Evolutionary conservation across 345 rosid genomes (phyloP), one percentile per base, ranked within the genome.

Genomic region (Hypericum perforatum): DNA sequence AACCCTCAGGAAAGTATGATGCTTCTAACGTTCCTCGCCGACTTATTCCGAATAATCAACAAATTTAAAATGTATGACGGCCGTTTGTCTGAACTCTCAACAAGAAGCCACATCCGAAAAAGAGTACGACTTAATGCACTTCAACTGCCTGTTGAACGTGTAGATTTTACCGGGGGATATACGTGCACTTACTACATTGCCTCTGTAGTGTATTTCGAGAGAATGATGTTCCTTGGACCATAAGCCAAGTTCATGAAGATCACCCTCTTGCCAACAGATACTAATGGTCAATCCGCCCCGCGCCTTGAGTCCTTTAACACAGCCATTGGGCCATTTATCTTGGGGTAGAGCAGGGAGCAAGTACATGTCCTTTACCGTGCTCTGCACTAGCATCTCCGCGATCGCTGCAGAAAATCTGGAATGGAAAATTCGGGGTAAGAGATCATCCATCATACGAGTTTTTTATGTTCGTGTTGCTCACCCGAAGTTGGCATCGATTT

Each of bases 401-500:
- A 92, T 63, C 8, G 81, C 94, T 47, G 95, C 87, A 37, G 89
- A 50, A 64, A 89, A 78, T 41, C 91, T 88, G 72, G 57, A 43
- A 62, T 16, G 50, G 50, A 12, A 14, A 22, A 46, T 9, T 8
- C 22, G 16, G 22, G 9, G 32, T 22, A 22, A 22, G 32, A 22
- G 32, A 22, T 22, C 32, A 22, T 22, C 32, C 32, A 22, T 22
- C 32, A 22, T 1, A 22, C 2, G 2, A 22, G 4, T 1, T 22
- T 1, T 22, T 1, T 4, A 1, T 22, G 32, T 22, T 22, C 32
- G 2, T 45, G 36, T 40, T 52, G 52, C 78, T 78, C 72, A 92
- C 98, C 97, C 98, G 8, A 83, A 85, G 66, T 92, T 92, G 50
- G 91, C 95, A 63, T 92, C 98, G n/a, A 92, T 92, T 71, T 88